A percentile compares a stretch with the other conserved stretches of the same genome.
phyloP scores from a whole-genome alignment of 73 alveolate genomes.

The Effrenium voratum region DNA sequence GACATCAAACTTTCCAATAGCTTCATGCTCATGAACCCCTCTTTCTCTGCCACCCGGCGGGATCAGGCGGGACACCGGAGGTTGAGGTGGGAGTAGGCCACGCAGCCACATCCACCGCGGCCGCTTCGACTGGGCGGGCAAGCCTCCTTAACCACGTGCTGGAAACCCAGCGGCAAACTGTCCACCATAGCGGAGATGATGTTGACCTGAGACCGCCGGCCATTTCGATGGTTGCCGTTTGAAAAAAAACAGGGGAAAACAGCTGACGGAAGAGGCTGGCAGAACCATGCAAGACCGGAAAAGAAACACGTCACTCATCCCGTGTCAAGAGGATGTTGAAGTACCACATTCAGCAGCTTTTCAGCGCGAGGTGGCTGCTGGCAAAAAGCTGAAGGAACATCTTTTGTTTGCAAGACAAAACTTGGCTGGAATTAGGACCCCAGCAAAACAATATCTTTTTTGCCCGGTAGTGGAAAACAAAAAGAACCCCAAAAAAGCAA shows the following conservation, averaged over 20 bases:
- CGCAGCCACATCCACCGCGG: neutral
- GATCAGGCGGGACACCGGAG: neutral
- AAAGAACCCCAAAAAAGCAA: neutral
- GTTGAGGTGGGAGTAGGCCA: conserved; percentile 10
- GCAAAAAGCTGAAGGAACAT: too few relatives aligned
- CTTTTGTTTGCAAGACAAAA: too few relatives aligned
- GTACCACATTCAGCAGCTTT: neutral
- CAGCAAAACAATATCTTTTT: too few relatives aligned
- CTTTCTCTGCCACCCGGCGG: neutral
- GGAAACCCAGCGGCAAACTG: neutral
- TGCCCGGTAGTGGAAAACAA: too few relatives aligned
- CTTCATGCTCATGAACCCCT: neutral
- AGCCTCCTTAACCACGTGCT: conserved; percentile 3
- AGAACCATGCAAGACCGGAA: neutral
- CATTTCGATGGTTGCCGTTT: neutral
- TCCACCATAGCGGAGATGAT: neutral
- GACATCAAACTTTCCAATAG: neutral
- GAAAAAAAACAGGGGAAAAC: neutral
- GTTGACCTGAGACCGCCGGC: neutral
- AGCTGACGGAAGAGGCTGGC: neutral
- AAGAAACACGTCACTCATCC: neutral
- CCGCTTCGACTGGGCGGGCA: neutral
- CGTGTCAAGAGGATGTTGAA: neutral
- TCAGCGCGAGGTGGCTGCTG: neutral
- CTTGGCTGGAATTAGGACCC: too few relatives aligned